Percentiles rank a stretch among this genome's conserved stretches.
Conservation (phyloP, 1,139 yeast species). For the Blastobotrys buckinghamii region DNA sequence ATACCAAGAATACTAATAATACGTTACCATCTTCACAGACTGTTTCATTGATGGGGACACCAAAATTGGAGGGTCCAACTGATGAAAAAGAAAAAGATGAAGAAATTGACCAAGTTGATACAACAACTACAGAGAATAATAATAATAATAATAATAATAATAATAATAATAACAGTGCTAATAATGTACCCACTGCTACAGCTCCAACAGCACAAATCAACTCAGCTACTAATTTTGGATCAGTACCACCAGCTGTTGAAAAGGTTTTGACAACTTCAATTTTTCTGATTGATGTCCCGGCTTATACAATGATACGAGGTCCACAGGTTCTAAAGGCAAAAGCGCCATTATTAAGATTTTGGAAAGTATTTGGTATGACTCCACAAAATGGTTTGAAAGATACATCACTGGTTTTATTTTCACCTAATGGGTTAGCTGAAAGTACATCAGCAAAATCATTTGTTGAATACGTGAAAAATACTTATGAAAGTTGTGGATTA, state of each 20-base stretch:
- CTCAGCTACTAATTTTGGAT: neutral
- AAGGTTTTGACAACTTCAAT: conserved; percentile 10
- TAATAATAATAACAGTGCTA: too few species aligned
- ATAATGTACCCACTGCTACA: too few species aligned
- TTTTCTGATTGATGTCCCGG: conserved; percentile 25
- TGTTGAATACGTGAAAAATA: conserved; percentile 26
- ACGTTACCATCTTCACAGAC: neutral
- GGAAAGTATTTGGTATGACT: conserved; percentile 35
- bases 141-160: neutral
- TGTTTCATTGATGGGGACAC: conserved; percentile 5
- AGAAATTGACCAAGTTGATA: neutral
- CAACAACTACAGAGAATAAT: neutral
- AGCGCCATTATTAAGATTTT: conserved; percentile 34
- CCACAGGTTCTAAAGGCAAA: conserved; percentile 30
- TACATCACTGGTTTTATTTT: conserved; percentile 26
- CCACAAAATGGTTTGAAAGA: conserved; percentile 32
- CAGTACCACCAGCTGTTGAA: neutral
- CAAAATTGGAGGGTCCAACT: neutral
- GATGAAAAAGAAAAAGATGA: conserved; percentile 1
- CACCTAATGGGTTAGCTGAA: conserved; percentile 29
- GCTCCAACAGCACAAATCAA: too few species aligned
- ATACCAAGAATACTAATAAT: neutral
- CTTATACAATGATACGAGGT: conserved; percentile 27
- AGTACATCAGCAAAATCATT: conserved; percentile 24
- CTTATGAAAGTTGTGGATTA: conserved; percentile 34